Conservation (phyloP, 345 rosid genomes). For the Pistacia vera region DNA sequence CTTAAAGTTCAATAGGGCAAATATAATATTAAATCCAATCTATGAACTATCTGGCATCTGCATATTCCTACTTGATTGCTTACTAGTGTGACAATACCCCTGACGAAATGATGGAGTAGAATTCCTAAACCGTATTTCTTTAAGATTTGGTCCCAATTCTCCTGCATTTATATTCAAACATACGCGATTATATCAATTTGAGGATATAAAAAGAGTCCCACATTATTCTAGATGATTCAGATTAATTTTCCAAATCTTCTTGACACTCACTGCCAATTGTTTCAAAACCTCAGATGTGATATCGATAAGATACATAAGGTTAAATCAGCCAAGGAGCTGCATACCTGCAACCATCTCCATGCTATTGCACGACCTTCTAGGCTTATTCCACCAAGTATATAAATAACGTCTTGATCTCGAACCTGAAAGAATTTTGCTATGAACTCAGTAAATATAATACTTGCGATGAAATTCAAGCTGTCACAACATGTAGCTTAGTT, state of each 20-base stretch:
- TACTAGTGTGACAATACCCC: slow-evolving; percentile 35
- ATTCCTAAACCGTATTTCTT: slow-evolving; percentile 38
- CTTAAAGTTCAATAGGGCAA: too few relatives aligned
- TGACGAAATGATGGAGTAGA: slow-evolving; percentile 27
- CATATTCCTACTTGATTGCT: slow-evolving; percentile 9
- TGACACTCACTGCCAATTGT: slow-evolving; percentile 9
- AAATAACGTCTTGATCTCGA: slow-evolving; percentile 33
- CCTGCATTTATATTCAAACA: slow-evolving; percentile 31
- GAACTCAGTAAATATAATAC: not conserved
- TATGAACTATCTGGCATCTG: too few relatives aligned
- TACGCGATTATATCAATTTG: not conserved
- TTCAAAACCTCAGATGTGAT: too few relatives aligned
- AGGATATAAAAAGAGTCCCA: not conserved
- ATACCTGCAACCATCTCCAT: slow-evolving; percentile 43
- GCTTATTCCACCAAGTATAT: slow-evolving; percentile 32
- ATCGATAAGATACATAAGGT: too few relatives aligned
- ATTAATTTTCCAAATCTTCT: slow-evolving; percentile 20
- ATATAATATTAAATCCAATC: too few relatives aligned
- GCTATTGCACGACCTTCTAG: slow-evolving; percentile 37
- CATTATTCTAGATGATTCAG: not conserved
- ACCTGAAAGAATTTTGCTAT: slow-evolving; percentile 22
- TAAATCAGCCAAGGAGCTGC: not conserved
- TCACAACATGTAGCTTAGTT: not conserved
- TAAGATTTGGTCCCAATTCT: slow-evolving; percentile 39
- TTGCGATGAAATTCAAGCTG: not conserved